Percentiles rank a stretch among this genome's conserved stretches.
Conservation (phyloP, 2,329 filamentous ascomycete genomes). For the Exophiala spinifera region DNA sequence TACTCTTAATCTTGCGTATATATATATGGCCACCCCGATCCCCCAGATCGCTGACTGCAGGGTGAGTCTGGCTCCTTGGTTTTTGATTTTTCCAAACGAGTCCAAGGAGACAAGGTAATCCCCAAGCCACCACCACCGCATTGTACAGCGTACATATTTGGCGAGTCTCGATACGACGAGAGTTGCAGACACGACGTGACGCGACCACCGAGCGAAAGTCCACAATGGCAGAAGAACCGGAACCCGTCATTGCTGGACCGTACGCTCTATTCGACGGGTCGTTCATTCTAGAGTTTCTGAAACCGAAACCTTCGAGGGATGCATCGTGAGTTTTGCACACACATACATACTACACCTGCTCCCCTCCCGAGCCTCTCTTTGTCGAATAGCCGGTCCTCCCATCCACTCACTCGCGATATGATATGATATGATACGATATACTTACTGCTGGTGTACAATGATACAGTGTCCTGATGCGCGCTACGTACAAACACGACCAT, state of each 20-base stretch:
- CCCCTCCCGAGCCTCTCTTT: too few species aligned
- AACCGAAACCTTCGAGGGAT: conserved; percentile 13
- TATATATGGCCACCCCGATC: too few species aligned
- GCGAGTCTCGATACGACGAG: background rate
- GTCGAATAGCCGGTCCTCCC: too few species aligned
- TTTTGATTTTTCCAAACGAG: too few species aligned
- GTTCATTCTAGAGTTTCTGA: conserved; percentile 19
- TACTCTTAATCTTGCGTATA: too few species aligned
- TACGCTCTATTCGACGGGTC: conserved; percentile 12
- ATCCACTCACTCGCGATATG: background rate
- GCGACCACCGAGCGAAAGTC: background rate
- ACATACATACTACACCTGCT: background rate
- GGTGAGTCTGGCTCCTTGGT: too few species aligned
- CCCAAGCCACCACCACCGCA: too few species aligned
- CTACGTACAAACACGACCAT: conserved; percentile 17
- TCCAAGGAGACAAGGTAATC: too few species aligned
- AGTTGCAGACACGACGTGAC: background rate
- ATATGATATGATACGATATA: background rate
- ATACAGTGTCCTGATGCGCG: conserved; percentile 19
- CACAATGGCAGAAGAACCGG: background rate
- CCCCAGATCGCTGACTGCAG: too few species aligned
- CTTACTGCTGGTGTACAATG: too few species aligned
- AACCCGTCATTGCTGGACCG: conserved; percentile 18
- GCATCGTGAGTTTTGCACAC: conserved; percentile 21
- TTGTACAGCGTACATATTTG: too few species aligned